Evolutionary conservation across 108 stramenopile genomes (phyloP).

Genomic region (Seminavis robusta): DNA sequence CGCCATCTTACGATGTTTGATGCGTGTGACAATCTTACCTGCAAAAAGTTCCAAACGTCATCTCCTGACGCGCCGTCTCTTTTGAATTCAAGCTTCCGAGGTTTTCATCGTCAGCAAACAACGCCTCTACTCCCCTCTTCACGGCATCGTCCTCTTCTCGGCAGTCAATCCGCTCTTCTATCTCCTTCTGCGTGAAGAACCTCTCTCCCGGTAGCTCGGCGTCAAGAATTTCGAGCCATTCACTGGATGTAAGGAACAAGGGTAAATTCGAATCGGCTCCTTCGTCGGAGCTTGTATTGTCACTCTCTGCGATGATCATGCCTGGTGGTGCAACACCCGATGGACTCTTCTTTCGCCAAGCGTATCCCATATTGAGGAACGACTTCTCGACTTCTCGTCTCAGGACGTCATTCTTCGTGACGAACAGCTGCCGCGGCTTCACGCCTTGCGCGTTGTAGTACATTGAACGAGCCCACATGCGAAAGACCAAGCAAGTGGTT

Average conservation of each 20-base stretch:
- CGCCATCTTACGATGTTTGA: no score
- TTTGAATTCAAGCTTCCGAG: background rate
- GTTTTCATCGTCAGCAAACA: constrained; percentile 6
- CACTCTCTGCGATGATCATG: no score
- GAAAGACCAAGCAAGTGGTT: constrained; percentile 45
- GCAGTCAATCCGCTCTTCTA: constrained; percentile 15
- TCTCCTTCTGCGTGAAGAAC: constrained; percentile 29
- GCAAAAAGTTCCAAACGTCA: constrained; percentile 26
- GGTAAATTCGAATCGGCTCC: constrained; percentile 1
- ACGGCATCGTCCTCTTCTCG: constrained; percentile 35
- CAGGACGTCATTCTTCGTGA: constrained; percentile 44
- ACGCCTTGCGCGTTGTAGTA: background rate
- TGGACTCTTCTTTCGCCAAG: constrained; percentile 25
- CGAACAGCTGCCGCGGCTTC: constrained; percentile 35
- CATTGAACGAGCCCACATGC: constrained; percentile 37
- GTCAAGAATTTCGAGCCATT: constrained; percentile 40
- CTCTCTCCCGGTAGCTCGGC: constrained; percentile 23
- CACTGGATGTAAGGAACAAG: constrained; percentile 33
- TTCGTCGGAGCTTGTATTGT: no score
- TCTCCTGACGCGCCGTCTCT: constrained; percentile 15
- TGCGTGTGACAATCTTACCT: no score
- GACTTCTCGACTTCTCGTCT: constrained; percentile 34
- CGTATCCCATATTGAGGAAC: constrained; percentile 42
- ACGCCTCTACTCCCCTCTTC: constrained; percentile 30
- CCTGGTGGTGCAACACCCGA: no score